A percentile compares a stretch with the other conserved stretches of the same genome.
Conservation (phyloP, 1,284 basidiomycete genomes). For the Sanghuangporus weigelae region DNA sequence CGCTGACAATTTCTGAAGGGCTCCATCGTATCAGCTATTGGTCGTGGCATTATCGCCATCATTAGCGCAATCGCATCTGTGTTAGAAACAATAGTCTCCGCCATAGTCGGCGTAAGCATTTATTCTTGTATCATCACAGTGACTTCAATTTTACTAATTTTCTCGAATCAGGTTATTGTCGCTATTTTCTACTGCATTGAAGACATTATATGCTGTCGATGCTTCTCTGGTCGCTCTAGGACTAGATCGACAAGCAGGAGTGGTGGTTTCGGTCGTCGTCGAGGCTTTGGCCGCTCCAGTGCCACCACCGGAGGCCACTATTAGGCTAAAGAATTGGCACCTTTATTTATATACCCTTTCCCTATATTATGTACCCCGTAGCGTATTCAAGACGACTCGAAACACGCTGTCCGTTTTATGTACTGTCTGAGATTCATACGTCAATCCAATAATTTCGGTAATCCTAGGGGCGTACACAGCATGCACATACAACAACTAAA, state of each 20-base stretch:
- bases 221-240: conserved; percentile 32
- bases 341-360: background rate
- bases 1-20: conserved; percentile 33
- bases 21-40: conserved; percentile 58
- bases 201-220: conserved; percentile 60
- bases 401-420: too few species aligned
- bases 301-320: background rate
- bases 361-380: background rate
- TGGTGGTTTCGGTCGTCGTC: background rate
- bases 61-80: conserved; percentile 53
- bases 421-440: too few species aligned
- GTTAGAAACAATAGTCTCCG: conserved; percentile 52
- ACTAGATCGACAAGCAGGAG: background rate
- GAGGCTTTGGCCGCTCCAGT: background rate
- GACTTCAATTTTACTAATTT: background rate
- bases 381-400: background rate
- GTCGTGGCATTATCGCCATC: conserved; percentile 47
- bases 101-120: conserved; percentile 47
- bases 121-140: background rate
- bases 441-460: background rate
- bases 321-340: background rate
- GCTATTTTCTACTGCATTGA: conserved; percentile 55
- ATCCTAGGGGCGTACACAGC: too few species aligned
- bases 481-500: too few species aligned
- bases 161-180: conserved; percentile 46